A percentile compares a stretch with the other conserved stretches of the same genome.
Conservation (phyloP, 2,329 filamentous ascomycete species). For the Akanthomyces lecanii region DNA sequence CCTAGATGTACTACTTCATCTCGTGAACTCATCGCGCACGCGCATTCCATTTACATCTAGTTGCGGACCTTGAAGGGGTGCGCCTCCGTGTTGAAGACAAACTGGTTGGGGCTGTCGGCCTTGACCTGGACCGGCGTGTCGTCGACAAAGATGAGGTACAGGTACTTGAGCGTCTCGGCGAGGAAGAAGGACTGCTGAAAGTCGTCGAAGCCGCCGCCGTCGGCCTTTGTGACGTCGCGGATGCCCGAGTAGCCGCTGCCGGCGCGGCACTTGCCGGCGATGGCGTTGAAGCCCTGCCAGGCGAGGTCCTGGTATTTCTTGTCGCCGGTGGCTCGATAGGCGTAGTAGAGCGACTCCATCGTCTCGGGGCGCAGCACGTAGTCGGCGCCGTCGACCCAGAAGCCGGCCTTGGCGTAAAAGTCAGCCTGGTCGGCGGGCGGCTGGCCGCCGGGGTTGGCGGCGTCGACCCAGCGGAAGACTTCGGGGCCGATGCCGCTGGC, state of each 20-base stretch:
- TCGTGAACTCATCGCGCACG: too few relatives aligned
- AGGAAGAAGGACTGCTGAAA: constrained; percentile 87
- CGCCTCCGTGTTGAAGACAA: constrained; percentile 48
- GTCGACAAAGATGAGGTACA: constrained; percentile 64
- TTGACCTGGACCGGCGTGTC: constrained; percentile 54
- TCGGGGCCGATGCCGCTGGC: constrained; percentile 75
- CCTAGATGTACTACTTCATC: neutral
- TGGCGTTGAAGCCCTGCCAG: constrained; percentile 70
- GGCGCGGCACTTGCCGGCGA: constrained; percentile 59
- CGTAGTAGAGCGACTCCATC: constrained; percentile 82
- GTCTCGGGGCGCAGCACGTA: constrained; percentile 79
- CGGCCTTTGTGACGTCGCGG: constrained; percentile 57
- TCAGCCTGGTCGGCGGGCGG: constrained; percentile 57
- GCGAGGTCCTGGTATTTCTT: constrained; percentile 76
- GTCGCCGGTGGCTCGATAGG: constrained; percentile 74
- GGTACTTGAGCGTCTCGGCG: constrained; percentile 83
- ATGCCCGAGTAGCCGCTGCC: constrained; percentile 66
- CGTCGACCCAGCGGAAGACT: constrained; percentile 58
- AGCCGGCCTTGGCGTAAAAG: constrained; percentile 66
- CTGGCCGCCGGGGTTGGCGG: constrained; percentile 48
- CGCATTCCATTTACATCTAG: neutral
- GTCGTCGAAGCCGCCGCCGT: constrained; percentile 60
- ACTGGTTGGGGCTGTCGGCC: constrained; percentile 41
- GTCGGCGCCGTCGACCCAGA: constrained; percentile 57
- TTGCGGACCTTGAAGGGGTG: constrained; percentile 35